Conservation (phyloP, 352 stramenopile species). For the Pythium brachiatum region DNA sequence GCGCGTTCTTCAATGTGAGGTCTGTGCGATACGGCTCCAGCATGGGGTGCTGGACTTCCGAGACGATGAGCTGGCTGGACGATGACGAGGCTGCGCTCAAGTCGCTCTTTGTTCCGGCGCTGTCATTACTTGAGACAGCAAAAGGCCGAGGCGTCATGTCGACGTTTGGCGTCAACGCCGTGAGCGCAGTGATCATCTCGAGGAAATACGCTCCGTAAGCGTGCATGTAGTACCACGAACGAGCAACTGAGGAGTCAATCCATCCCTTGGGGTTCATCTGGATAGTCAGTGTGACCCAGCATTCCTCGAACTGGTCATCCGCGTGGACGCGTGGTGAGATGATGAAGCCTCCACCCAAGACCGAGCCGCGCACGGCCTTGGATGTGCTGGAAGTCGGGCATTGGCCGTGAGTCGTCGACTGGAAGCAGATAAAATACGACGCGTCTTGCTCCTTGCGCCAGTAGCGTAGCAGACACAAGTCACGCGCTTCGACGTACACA, state of each 20-base stretch:
- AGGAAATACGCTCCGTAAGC: conserved; percentile 71
- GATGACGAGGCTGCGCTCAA: neutral
- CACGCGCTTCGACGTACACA: conserved; percentile 57
- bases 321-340: conserved; percentile 39
- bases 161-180: conserved; percentile 1
- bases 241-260: conserved; percentile 53
- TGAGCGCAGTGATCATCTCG: conserved; percentile 68
- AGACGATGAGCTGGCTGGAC: conserved; percentile 45
- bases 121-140: neutral
- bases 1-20: conserved; percentile 41
- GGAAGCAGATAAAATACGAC: conserved; percentile 85
- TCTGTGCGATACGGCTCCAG: conserved; percentile 68
- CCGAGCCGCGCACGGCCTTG: conserved; percentile 45
- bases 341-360: conserved; percentile 82
- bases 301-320: conserved; percentile 67
- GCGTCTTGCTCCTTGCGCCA: conserved; percentile 80
- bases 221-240: conserved; percentile 75
- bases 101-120: neutral
- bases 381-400: conserved; percentile 33
- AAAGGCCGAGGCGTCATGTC: conserved; percentile 21
- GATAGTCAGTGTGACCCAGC: conserved; percentile 75
- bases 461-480: conserved; percentile 76
- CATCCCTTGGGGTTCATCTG: conserved; percentile 84
- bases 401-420: conserved; percentile 70
- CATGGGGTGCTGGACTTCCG: conserved; percentile 53